Base-by-base conservation (phyloP, 805 yeast genomes). In the Starmerella sirachaensis region DNA sequence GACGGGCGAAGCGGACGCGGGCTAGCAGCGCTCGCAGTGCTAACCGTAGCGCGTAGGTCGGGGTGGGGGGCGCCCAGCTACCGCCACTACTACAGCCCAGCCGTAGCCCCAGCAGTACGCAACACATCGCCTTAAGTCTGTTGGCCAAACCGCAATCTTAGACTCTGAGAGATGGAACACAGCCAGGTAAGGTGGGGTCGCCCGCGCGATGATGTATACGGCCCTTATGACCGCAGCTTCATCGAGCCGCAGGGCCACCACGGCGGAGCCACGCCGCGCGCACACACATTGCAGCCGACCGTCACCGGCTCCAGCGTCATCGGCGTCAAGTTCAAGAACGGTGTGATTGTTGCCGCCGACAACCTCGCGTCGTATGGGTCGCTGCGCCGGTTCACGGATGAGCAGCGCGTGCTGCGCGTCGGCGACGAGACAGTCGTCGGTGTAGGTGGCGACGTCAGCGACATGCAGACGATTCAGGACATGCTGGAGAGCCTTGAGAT, bases 231-330 rank as follows among this genome's bases (percentile, higher is more conserved):
- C 46, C 68, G 67, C 39, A 60, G 69, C 33, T 88, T 86, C 51
- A 80, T 93, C 33, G 49, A 18, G 47, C 59, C 31, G 69, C 75
- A 18, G 22, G 22, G 31, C 12, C 29, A 28, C 56, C 95, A 16
- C n/a, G 60, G 31, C 70, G 75, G 20, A 26, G 32, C 32, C n/a
- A 37, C 27, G 56, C 95, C 96, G 21, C 71, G 67, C 39, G 73
- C 76, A 76, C 78, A 82, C 59, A 88, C 98, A 2, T 94, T 83
- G 58, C 84, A 77, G 56, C 99, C 99, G 33, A 79, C 82, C 49
- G 83, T 91, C 43, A 91, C 99, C 11, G 97, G 98, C 56, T 83
- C 97, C 0, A 84, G 95, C 24, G 98, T 91, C 17, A 69, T 91
- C 50, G 93, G 91, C 7, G 70, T 88, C 61, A 91, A 86, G 62